Evolutionary conservation across 2,329 filamentous ascomycete species (phyloP).

Genomic region (Fusarium penzigii): DNA sequence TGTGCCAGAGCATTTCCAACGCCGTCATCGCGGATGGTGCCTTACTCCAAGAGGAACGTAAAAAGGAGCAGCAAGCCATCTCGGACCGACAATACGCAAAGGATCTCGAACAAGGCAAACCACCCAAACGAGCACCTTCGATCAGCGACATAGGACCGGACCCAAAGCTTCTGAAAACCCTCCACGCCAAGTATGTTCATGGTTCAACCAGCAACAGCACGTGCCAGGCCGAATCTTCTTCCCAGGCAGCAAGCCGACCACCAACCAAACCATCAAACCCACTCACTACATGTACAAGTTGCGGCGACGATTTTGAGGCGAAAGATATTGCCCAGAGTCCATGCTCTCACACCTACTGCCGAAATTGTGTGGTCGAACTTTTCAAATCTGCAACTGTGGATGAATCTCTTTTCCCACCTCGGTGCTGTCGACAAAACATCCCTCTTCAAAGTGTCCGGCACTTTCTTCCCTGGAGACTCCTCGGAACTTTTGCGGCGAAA

Average conservation of each 20-base stretch:
- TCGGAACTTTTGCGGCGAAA: constrained; percentile 48
- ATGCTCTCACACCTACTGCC: constrained; percentile 54
- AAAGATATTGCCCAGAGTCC: constrained; percentile 8
- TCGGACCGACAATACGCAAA: constrained; percentile 3
- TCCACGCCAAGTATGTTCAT: too few relatives aligned
- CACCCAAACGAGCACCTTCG: neutral
- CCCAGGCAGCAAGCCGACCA: neutral
- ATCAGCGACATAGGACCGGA: neutral
- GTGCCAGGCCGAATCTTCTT: too few relatives aligned
- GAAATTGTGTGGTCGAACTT: constrained; percentile 45
- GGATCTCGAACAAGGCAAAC: neutral
- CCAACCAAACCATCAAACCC: neutral
- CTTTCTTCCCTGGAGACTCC: too few relatives aligned
- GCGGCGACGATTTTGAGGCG: neutral
- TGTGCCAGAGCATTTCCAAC: constrained; percentile 10
- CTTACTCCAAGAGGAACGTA: neutral
- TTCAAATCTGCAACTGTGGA: constrained; percentile 47
- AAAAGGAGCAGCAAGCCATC: neutral
- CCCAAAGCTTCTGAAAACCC: too few relatives aligned
- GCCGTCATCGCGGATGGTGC: constrained; percentile 5
- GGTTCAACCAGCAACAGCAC: too few relatives aligned
- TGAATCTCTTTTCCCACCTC: constrained; percentile 55
- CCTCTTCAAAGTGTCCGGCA: constrained; percentile 33
- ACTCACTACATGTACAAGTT: constrained; percentile 2
- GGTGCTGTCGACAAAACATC: constrained; percentile 51